Conservation (phyloP, 2,329 filamentous ascomycete species). For the Trichoderma sp. region DNA sequence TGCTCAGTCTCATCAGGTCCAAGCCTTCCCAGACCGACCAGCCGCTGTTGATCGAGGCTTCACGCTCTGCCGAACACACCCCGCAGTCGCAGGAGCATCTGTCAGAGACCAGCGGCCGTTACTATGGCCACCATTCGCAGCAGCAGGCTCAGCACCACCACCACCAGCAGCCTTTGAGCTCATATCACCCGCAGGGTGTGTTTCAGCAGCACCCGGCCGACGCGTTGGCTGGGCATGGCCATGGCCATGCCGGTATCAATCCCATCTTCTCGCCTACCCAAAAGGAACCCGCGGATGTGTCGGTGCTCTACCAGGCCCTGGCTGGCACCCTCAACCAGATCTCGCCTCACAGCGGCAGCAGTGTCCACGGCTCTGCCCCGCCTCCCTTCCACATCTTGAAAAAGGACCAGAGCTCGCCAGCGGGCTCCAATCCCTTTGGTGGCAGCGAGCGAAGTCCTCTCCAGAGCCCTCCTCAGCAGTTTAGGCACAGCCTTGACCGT, state of each 20-base stretch:
- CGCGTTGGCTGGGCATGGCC: conserved; percentile 24
- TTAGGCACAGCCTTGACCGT: conserved; percentile 38
- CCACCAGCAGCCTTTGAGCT: conserved; percentile 25
- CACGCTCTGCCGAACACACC: conserved; percentile 43
- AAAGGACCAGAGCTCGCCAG: conserved; percentile 44
- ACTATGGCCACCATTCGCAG: conserved; percentile 30
- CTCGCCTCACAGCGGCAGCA: conserved; percentile 42
- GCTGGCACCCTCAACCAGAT: conserved; percentile 38
- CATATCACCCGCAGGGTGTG: conserved; percentile 27
- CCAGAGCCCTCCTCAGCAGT: conserved; percentile 43
- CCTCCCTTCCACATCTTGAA: conserved; percentile 49
- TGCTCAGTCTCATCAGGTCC: conserved; percentile 78
- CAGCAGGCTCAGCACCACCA: conserved; percentile 26
- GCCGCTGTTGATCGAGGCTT: conserved; percentile 39
- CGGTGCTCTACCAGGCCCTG: conserved; percentile 38
- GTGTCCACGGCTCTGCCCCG: conserved; percentile 32
- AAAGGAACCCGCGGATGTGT: conserved; percentile 40
- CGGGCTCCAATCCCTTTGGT: conserved; percentile 36
- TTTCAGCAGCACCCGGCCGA: conserved; percentile 28
- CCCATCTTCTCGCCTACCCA: conserved; percentile 26
- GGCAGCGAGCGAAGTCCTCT: conserved; percentile 43
- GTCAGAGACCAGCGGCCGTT: conserved; percentile 30
- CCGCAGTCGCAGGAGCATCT: conserved; percentile 41
- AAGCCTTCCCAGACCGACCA: conserved; percentile 61
- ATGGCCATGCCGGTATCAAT: conserved; percentile 27